These are phyloP conservation scores for Diaporthe capsici DNA, from an alignment of 2,329 filamentous ascomycete species.

Conservation along the genomic window DNA sequence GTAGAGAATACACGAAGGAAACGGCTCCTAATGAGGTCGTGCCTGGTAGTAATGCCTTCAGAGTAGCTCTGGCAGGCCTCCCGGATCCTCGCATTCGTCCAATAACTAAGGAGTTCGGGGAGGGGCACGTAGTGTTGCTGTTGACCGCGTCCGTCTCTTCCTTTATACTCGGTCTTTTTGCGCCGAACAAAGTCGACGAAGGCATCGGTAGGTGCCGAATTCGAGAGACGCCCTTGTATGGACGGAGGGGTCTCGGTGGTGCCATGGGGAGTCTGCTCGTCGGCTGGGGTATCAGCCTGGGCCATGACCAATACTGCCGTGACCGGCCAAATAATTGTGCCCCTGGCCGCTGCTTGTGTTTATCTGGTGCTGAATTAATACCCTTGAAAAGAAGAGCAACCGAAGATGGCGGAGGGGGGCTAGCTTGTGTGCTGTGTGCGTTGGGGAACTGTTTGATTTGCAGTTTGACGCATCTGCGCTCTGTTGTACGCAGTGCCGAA, in stretches of 20 bases:
- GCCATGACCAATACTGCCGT: slow-evolving; percentile 7
- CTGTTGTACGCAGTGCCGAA: too few species aligned
- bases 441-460: background rate
- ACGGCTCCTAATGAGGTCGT: background rate
- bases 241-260: background rate
- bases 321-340: too few species aligned
- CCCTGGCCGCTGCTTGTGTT: too few species aligned
- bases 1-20: background rate
- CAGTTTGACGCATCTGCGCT: background rate
- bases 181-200: background rate
- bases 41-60: background rate
- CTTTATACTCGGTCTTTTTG: background rate
- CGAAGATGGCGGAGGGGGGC: too few species aligned
- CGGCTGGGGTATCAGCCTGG: background rate
- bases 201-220: background rate
- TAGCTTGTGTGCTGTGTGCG: background rate
- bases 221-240: background rate
- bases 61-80: background rate
- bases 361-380: too few species aligned
- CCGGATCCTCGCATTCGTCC: background rate
- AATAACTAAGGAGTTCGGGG: background rate
- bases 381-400: too few species aligned
- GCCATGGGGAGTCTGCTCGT: background rate
- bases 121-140: background rate
- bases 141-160: background rate